Percentiles rank a stretch among this genome's conserved stretches.
These are phyloP conservation scores for Adansonia grandidieri DNA, from an alignment of 441 rosid species.

Conservation along the genomic window DNA sequence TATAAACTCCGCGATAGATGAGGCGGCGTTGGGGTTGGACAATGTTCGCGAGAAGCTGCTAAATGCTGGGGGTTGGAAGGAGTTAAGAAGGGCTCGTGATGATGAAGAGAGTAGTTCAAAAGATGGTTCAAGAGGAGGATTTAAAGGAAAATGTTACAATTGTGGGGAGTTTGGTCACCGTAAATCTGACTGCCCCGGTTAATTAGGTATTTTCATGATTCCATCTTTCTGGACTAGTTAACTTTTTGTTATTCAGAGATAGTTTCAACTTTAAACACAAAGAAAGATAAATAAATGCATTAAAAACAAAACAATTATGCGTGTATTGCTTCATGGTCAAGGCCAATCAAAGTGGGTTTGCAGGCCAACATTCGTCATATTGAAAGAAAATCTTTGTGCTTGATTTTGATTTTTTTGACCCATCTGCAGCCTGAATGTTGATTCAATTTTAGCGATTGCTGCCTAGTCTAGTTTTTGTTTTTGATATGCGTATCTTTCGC, in stretches of 20 bases:
- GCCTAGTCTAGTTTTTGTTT: not conserved
- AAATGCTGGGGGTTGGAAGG: not conserved
- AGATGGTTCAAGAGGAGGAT: not conserved
- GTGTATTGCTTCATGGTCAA: not conserved
- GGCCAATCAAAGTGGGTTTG: not conserved
- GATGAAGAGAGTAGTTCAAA: not conserved
- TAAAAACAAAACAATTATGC: not conserved
- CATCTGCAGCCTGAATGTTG: not conserved
- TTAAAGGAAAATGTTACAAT: not conserved
- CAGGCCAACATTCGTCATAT: not conserved
- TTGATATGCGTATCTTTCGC: not conserved
- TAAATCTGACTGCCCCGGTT: not conserved
- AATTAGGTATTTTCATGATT: not conserved
- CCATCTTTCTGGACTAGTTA: not conserved
- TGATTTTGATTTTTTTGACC: not conserved
- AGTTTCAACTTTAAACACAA: not conserved
- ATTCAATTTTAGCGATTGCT: not conserved
- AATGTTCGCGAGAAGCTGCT: not conserved
- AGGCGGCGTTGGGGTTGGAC: not conserved
- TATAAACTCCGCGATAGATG: not conserved
- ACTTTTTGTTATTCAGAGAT: too few species aligned
- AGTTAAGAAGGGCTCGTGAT: not conserved
- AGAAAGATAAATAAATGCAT: too few species aligned
- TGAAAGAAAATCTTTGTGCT: not conserved
- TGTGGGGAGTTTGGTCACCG: conserved; percentile 13